Conservation (phyloP, 257 asterid species). For the Mentha longifolia region DNA sequence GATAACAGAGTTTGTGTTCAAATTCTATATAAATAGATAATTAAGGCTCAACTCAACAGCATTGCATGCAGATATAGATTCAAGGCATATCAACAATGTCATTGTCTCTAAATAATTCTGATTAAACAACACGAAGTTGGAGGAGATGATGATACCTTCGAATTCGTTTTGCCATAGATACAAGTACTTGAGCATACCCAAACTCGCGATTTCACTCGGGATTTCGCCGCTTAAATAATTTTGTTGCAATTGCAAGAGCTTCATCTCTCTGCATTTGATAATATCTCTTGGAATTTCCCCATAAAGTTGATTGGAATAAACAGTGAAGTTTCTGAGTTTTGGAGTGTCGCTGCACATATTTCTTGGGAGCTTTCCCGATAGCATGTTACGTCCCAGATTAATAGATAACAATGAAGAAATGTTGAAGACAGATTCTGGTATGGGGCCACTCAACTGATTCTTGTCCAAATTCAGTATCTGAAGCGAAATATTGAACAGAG, state of each 20-base stretch:
- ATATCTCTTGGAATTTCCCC: conserved; percentile 45
- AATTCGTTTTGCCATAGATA: background rate
- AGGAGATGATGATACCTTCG: background rate
- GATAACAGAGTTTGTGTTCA: too few relatives aligned
- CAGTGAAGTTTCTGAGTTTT: background rate
- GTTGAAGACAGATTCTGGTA: conserved; percentile 15
- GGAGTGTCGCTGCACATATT: background rate
- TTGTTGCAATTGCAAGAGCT: background rate
- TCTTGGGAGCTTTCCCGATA: background rate
- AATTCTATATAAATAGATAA: too few relatives aligned
- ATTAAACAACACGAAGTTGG: background rate
- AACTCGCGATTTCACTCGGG: background rate
- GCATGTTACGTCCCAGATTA: background rate
- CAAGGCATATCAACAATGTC: too few relatives aligned
- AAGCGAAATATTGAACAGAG: background rate
- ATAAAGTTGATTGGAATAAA: background rate
- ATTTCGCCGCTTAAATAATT: background rate
- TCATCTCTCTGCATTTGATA: conserved; percentile 35
- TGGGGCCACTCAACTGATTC: background rate
- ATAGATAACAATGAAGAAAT: background rate
- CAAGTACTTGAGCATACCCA: background rate
- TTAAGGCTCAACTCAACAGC: too few relatives aligned
- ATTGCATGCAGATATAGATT: too few relatives aligned
- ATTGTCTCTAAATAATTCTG: too few relatives aligned
- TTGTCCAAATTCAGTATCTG: background rate